Evolutionary conservation across 2,329 filamentous ascomycete genomes (phyloP).

Genomic region (Tolypocladium capitatum): DNA sequence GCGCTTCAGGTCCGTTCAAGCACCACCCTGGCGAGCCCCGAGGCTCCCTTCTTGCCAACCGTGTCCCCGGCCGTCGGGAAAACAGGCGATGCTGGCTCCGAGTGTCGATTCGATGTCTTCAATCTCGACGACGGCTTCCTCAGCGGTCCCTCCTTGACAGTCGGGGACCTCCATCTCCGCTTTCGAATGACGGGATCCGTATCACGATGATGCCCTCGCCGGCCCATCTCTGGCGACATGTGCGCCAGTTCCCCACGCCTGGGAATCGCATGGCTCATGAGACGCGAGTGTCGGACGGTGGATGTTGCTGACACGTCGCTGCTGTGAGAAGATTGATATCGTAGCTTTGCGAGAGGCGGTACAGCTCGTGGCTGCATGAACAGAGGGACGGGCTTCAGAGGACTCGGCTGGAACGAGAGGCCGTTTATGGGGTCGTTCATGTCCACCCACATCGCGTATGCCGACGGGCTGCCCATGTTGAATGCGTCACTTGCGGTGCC

Average conservation of each 20-base stretch:
- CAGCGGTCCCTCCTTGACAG: neutral
- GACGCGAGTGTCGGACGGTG: neutral
- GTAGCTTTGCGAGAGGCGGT: neutral
- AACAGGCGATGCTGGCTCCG: neutral
- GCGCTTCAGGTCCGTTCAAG: neutral
- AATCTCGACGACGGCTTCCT: neutral
- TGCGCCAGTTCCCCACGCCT: neutral
- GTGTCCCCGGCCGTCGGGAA: neutral
- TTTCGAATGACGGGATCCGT: neutral
- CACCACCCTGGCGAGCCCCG: neutral
- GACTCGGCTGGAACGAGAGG: slow-evolving; percentile 32
- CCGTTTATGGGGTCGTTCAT: slow-evolving; percentile 34
- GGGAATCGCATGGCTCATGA: neutral
- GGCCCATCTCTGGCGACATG: too few species aligned
- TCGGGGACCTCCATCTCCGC: neutral
- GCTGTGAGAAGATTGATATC: neutral
- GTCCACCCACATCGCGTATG: slow-evolving; percentile 33
- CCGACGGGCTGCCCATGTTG: slow-evolving; percentile 4
- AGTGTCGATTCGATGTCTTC: neutral
- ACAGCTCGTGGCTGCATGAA: slow-evolving; percentile 24
- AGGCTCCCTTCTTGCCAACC: neutral
- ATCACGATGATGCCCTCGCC: neutral
- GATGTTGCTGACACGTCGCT: neutral
- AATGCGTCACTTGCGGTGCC: slow-evolving; percentile 1
- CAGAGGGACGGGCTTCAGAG: slow-evolving; percentile 36